These are phyloP conservation scores for Termitomyces sp. DNA, from an alignment of 1,284 basidiomycete genomes.

Conservation along the genomic window DNA sequence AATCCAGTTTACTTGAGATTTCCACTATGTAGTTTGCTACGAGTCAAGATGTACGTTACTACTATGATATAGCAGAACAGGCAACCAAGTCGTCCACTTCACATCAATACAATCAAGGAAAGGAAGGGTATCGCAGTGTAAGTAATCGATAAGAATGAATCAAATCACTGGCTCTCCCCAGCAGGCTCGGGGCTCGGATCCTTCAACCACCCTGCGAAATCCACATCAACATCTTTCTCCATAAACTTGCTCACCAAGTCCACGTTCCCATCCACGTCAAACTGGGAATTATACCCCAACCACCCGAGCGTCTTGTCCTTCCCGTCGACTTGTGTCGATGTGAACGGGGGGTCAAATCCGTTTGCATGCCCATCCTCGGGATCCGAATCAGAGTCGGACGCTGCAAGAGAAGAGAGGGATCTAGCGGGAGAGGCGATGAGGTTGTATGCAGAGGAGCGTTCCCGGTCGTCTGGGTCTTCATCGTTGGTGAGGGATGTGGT, in stretches of 20 bases:
- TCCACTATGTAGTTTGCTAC: background rate
- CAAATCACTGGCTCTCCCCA: conserved; percentile 12
- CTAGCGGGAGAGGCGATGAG: conserved; percentile 22
- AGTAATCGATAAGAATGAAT: conserved; percentile 3
- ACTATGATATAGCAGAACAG: background rate
- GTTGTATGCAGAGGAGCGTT: conserved; percentile 10
- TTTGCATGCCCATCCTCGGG: conserved; percentile 9
- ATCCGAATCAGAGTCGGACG: conserved; percentile 21
- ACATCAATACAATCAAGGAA: background rate
- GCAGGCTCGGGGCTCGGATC: conserved; percentile 14
- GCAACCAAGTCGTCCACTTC: too few species aligned
- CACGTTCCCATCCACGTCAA: conserved; percentile 27
- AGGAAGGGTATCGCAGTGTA: background rate
- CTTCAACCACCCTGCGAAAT: conserved; percentile 22
- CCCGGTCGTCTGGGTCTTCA: conserved; percentile 2
- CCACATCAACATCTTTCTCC: conserved; percentile 28
- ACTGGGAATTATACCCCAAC: conserved; percentile 28
- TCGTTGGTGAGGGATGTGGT: conserved; percentile 2
- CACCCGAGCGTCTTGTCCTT: conserved; percentile 14
- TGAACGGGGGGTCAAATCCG: conserved; percentile 25
- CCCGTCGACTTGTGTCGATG: conserved; percentile 25
- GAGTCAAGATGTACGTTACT: background rate
- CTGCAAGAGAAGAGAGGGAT: conserved; percentile 27
- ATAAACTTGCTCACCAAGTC: conserved; percentile 27
- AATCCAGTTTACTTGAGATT: background rate